A percentile compares a stretch with the other conserved stretches of the same genome.
These are phyloP conservation scores for Candida endomychidarum DNA, from an alignment of 805 yeast species.

Conservation along the genomic window DNA sequence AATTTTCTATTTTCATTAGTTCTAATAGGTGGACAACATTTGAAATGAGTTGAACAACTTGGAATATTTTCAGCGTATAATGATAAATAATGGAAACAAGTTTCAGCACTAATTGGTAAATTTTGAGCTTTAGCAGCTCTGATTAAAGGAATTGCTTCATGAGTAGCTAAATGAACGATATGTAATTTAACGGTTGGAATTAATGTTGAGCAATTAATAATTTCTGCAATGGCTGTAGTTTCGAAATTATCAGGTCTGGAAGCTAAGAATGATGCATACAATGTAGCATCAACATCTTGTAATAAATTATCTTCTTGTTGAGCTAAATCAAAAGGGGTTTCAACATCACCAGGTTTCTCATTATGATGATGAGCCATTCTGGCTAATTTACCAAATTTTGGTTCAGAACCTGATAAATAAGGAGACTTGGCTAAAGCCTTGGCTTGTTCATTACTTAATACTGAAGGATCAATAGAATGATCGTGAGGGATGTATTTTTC, in stretches of 20 bases:
- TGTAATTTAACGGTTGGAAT: slow-evolving; percentile 71
- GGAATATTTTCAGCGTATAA: slow-evolving; percentile 77
- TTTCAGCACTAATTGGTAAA: slow-evolving; percentile 78
- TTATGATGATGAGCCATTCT: slow-evolving; percentile 35
- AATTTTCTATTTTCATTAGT: slow-evolving; percentile 65
- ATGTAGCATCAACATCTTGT: slow-evolving; percentile 54
- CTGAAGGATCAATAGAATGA: slow-evolving; percentile 29
- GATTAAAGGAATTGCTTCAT: slow-evolving; percentile 76
- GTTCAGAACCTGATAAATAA: slow-evolving; percentile 57
- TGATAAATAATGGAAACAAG: slow-evolving; percentile 90
- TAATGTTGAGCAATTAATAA: slow-evolving; percentile 59
- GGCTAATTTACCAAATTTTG: slow-evolving; percentile 49
- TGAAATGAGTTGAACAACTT: slow-evolving; percentile 76
- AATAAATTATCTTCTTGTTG: slow-evolving; percentile 40
- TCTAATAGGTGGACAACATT: slow-evolving; percentile 95
- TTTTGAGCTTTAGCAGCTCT: slow-evolving; percentile 58
- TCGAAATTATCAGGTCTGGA: slow-evolving; percentile 90
- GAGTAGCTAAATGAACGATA: slow-evolving; percentile 87
- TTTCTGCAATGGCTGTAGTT: slow-evolving; percentile 74
- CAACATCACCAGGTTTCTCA: slow-evolving; percentile 17
- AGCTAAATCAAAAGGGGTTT: slow-evolving; percentile 36
- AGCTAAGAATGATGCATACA: slow-evolving; percentile 70
- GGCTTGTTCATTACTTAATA: slow-evolving; percentile 51
- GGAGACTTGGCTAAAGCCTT: slow-evolving; percentile 56
- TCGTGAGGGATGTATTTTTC: slow-evolving; percentile 35